These are phyloP conservation scores for Daphne laureola DNA, from an alignment of 441 rosid species.

Conservation along the genomic window DNA sequence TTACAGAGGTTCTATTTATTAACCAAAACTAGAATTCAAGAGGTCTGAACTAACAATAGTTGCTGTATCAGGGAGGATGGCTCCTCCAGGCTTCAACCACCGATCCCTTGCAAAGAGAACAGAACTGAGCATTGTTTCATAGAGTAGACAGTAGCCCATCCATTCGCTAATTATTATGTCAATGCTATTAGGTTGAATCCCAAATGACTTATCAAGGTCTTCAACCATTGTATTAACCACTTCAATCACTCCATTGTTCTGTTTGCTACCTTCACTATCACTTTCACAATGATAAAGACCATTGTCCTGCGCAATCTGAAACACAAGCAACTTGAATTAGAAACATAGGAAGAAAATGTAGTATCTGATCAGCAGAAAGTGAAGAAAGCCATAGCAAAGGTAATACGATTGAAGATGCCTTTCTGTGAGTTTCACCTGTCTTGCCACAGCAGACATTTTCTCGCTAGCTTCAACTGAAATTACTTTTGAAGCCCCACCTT, in stretches of 20 bases:
- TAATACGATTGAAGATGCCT: slow-evolving; percentile 8
- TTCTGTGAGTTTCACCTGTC: slow-evolving; percentile 42
- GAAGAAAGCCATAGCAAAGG: slow-evolving; percentile 8
- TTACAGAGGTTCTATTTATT: background rate
- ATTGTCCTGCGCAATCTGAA: slow-evolving; percentile 80
- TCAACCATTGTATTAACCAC: slow-evolving; percentile 88
- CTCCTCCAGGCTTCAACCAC: slow-evolving; percentile 98
- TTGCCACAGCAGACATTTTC: slow-evolving; percentile 90
- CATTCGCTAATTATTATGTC: slow-evolving; percentile 89
- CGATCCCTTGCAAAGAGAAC: slow-evolving; percentile 88
- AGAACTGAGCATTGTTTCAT: slow-evolving; percentile 89
- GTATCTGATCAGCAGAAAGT: background rate
- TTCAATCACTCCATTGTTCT: slow-evolving; percentile 47
- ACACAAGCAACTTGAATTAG: background rate
- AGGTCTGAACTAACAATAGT: slow-evolving; percentile 48
- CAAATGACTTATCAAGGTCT: slow-evolving; percentile 48
- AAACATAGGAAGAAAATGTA: background rate
- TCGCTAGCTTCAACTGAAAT: slow-evolving; percentile 88
- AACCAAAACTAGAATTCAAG: too few species aligned
- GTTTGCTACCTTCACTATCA: slow-evolving; percentile 20
- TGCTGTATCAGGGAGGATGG: slow-evolving; percentile 93
- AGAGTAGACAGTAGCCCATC: slow-evolving; percentile 97
- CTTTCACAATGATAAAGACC: slow-evolving; percentile 33
- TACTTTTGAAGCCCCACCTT: slow-evolving; percentile 88
- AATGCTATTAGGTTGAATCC: slow-evolving; percentile 71